Evolutionary conservation across 441 rosid genomes (phyloP), one percentile per base, ranked within the genome.

Genomic region (Populus hybrid): DNA sequence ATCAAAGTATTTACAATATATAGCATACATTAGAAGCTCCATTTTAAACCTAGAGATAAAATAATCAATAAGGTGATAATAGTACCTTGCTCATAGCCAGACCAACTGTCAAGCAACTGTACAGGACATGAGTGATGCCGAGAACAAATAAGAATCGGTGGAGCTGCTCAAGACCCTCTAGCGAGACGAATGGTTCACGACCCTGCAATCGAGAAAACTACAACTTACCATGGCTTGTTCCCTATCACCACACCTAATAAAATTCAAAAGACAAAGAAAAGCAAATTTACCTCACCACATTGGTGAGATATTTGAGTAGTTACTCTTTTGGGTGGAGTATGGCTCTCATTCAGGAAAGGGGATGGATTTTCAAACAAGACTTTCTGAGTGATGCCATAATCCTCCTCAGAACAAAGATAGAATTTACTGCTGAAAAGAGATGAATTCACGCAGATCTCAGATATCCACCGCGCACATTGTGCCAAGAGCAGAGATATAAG

Each of bases 71-170:
- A 34, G 4, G 50, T 46, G 11, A 61, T 3, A 59, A 63, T 57
- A 6, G 38, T 81, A 94, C 99, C 99, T 94, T 94, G 87, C 93
- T 90, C 98, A 94, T 90, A 63, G 98, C 95, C 76, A 94, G 87
- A 82, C 89, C 99, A 75, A 95, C 97, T 36, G 97, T 91, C 83
- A 95, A 79, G 67, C 92, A 93, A 79, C 99, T 95, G 75, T 95
- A 93, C 35, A 95, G 81, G 76, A 94, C 97, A 84, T 95, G 99
- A 84, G 92, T 93, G 75, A 91, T 88, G 71, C 98, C 98, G 18
- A 95, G 92, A 77, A 95, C 97, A 76, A 95, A 95, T 32, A 95
- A 81, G 81, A 95, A 95, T 71, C 95, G 91, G 79, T 92, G 92
- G 81, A 95, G 99, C 82, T 95, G 97, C 86, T 92, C 92, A 0